These are phyloP conservation scores for Monosporascus sp. DNA, from an alignment of 2,329 filamentous ascomycete genomes.

Conservation along the genomic window DNA sequence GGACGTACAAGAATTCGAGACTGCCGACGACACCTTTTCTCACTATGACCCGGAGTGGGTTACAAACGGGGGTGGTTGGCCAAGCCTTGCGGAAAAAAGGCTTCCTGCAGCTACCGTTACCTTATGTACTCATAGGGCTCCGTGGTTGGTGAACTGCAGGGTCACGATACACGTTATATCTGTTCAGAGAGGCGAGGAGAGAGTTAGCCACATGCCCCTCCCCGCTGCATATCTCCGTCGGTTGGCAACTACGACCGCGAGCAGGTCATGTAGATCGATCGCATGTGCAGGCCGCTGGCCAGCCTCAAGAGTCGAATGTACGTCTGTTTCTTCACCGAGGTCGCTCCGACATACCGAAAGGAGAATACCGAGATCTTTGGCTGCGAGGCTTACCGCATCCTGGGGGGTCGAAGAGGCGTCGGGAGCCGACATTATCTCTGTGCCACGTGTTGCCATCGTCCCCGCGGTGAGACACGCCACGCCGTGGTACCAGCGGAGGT, in stretches of 20 bases:
- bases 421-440: constrained; percentile 9
- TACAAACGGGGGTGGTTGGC: too few species aligned
- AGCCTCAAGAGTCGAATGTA: neutral
- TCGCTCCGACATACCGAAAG: neutral
- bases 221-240: neutral
- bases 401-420: neutral
- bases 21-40: too few species aligned
- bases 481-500: constrained; percentile 2
- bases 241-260: neutral
- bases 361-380: neutral
- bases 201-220: too few species aligned
- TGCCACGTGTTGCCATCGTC: constrained; percentile 6
- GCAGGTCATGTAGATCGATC: neutral
- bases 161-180: too few species aligned
- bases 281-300: neutral
- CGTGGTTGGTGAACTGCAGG: too few species aligned
- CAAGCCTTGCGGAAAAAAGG: too few species aligned
- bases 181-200: too few species aligned
- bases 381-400: neutral
- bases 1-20: too few species aligned
- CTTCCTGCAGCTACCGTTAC: too few species aligned
- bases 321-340: neutral
- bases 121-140: too few species aligned
- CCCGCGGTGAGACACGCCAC: constrained; percentile 4
- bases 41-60: too few species aligned